phyloP scores from a whole-genome alignment of 176 grass and related monocot genomes.

The Lolium multiflorum region DNA sequence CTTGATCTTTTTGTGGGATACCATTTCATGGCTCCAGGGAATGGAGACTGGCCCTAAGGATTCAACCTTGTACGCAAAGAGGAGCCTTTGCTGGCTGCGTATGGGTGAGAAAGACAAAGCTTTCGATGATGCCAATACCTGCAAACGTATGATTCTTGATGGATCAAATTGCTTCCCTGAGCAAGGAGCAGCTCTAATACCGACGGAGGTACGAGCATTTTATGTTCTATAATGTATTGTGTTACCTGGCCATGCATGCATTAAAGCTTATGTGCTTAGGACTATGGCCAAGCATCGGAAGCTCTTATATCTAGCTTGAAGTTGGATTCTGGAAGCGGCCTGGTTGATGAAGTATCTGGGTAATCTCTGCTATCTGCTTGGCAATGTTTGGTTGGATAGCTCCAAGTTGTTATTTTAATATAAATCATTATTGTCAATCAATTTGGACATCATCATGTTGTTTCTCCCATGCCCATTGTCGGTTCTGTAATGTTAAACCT shows the following conservation, averaged over 20 bases:
- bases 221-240: neutral
- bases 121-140: neutral
- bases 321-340: neutral
- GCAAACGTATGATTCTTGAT: neutral
- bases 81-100: neutral
- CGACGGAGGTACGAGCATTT: neutral
- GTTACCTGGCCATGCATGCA: neutral
- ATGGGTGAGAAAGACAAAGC: neutral
- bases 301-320: neutral
- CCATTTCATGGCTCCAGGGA: slow-evolving; percentile 3
- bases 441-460: neutral
- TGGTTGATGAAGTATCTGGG: neutral
- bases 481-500: neutral
- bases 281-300: neutral
- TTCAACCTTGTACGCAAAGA: slow-evolving; percentile 7
- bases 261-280: neutral
- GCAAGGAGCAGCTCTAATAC: neutral
- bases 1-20: neutral
- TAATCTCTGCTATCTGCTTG: neutral
- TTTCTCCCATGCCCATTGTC: neutral
- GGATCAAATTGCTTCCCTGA: neutral
- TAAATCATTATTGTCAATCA: neutral
- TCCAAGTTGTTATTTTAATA: neutral
- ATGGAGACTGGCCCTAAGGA: neutral
- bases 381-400: neutral